Evolutionary conservation across 2,329 filamentous ascomycete species (phyloP).

Genomic region (Eutypa lata): DNA sequence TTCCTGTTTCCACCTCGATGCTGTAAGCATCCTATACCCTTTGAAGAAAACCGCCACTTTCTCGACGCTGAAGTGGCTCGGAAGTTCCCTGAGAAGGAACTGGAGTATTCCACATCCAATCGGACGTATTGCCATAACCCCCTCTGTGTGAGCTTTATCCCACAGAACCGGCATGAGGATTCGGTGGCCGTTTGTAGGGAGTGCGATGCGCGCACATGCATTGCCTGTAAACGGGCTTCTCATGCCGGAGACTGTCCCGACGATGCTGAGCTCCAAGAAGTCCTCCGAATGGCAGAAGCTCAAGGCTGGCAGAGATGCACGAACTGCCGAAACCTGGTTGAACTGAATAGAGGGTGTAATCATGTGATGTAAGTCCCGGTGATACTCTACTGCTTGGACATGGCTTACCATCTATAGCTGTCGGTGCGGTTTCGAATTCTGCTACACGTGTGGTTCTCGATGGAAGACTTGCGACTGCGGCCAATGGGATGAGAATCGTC

Average conservation of each 20-base stretch:
- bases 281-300: slow-evolving; percentile 37
- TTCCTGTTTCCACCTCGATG: slow-evolving; percentile 54
- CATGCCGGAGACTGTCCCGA: slow-evolving; percentile 48
- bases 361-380: slow-evolving; percentile 51
- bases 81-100: slow-evolving; percentile 39
- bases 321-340: slow-evolving; percentile 43
- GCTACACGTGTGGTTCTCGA: slow-evolving; percentile 15
- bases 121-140: slow-evolving; percentile 47
- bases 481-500: slow-evolving; percentile 33
- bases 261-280: slow-evolving; percentile 36
- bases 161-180: slow-evolving; percentile 22
- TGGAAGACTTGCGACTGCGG: slow-evolving; percentile 37
- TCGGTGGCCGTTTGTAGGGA: slow-evolving; percentile 37
- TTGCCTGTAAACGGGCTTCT: slow-evolving; percentile 42
- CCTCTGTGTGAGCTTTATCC: slow-evolving; percentile 47
- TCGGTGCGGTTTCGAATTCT: slow-evolving; percentile 39
- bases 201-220: slow-evolving; percentile 46
- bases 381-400: neutral
- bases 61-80: slow-evolving; percentile 33
- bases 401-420: slow-evolving; percentile 33
- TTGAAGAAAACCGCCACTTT: slow-evolving; percentile 30
- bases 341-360: slow-evolving; percentile 48
- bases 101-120: slow-evolving; percentile 46
- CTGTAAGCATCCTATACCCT: slow-evolving; percentile 40
- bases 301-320: slow-evolving; percentile 52